Evolutionary conservation across 768 basidiomycete species (phyloP).

Genomic region (Cystobasidiopsis lactophilus): DNA sequence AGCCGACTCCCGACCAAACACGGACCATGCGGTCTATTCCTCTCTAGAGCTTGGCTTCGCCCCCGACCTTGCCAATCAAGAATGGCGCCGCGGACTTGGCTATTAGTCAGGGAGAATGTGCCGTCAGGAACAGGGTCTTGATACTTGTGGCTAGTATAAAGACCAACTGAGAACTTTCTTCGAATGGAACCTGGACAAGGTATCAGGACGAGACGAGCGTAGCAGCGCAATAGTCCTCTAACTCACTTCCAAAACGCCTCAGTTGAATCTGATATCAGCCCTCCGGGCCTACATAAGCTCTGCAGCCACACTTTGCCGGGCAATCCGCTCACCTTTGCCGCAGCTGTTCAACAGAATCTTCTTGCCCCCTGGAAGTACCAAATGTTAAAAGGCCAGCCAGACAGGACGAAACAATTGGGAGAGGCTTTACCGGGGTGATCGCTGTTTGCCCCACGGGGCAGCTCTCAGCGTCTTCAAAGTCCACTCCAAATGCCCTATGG

Average conservation of each 20-base stretch:
- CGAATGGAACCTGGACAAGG: background rate
- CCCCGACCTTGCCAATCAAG: constrained; percentile 1
- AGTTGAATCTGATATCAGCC: background rate
- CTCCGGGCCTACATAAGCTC: background rate
- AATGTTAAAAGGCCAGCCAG: background rate
- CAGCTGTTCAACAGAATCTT: background rate
- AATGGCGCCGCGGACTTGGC: background rate
- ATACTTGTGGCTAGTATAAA: background rate
- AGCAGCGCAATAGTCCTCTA: background rate
- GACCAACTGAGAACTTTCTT: background rate
- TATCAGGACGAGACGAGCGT: background rate
- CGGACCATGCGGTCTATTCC: too few relatives aligned
- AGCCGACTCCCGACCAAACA: too few relatives aligned
- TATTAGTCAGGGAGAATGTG: background rate
- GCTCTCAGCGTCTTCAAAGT: background rate
- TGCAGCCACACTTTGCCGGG: background rate
- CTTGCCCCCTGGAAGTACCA: background rate
- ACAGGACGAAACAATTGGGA: too few relatives aligned
- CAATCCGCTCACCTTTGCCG: background rate
- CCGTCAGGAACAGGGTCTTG: background rate
- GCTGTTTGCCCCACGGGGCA: too few relatives aligned
- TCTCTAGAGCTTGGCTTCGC: background rate
- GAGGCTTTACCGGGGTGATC: background rate
- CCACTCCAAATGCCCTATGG: background rate
- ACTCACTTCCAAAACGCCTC: background rate